Evolutionary conservation across 371 early-diverging fungal genomes (phyloP).

Genomic region (Syncephalastrum contaminatum): DNA sequence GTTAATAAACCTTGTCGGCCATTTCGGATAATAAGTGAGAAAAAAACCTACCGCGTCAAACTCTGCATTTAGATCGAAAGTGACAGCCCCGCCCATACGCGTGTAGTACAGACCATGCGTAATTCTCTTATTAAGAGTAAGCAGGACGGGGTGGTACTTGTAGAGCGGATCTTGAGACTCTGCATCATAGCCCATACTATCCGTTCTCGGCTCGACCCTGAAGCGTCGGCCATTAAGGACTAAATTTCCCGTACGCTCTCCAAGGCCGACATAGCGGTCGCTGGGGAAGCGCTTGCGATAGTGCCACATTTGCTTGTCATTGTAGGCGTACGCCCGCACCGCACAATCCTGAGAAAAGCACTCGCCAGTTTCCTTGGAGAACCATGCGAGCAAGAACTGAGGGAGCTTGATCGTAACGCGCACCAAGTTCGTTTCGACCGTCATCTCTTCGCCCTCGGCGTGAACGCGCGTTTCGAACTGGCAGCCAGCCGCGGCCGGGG

Average conservation of each 20-base stretch:
- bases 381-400: conserved; percentile 22
- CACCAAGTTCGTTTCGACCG: conserved; percentile 16
- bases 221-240: conserved; percentile 49
- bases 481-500: neutral
- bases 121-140: too few relatives aligned
- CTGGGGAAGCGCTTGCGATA: conserved; percentile 25
- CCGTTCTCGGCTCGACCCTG: conserved; percentile 44
- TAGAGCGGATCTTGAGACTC: conserved; percentile 58
- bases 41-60: conserved; percentile 35
- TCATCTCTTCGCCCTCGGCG: conserved; percentile 1
- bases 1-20: neutral
- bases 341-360: conserved; percentile 55
- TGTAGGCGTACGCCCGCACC: conserved; percentile 50
- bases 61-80: conserved; percentile 51
- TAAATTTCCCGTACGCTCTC: conserved; percentile 52
- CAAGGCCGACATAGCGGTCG: conserved; percentile 50
- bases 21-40: neutral
- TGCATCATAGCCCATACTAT: conserved; percentile 61
- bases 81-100: conserved; percentile 11
- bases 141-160: conserved; percentile 47
- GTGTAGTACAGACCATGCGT: conserved; percentile 62
- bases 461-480: too few relatives aligned
- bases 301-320: conserved; percentile 33
- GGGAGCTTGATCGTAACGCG: conserved; percentile 19
- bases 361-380: conserved; percentile 9